Evolutionary conservation across 768 basidiomycete genomes (phyloP).

Genomic region (Suillus ampliporus): DNA sequence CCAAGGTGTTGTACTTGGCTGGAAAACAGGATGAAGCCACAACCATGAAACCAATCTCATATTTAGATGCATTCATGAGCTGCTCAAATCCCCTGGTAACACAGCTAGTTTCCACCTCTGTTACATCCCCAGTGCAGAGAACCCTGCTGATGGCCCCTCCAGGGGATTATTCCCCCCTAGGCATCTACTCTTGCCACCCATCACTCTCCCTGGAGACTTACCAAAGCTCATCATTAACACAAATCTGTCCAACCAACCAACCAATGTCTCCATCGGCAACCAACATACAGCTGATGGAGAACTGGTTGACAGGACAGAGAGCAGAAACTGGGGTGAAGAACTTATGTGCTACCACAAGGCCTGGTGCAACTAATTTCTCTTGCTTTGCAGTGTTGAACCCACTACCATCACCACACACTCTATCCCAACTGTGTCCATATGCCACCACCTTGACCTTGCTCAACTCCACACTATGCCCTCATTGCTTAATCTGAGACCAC

Average conservation of each 20-base stretch:
- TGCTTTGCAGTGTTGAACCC: too few relatives aligned
- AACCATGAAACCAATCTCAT: constrained; percentile 15
- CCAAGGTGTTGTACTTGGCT: constrained; percentile 41
- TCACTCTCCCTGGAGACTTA: constrained; percentile 32
- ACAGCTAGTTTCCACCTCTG: not conserved
- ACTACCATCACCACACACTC: too few relatives aligned
- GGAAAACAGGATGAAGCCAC: constrained; percentile 37
- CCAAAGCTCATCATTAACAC: constrained; percentile 3
- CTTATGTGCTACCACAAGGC: too few relatives aligned
- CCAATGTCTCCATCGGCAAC: not conserved
- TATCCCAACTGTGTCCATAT: constrained; percentile 14
- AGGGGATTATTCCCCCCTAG: constrained; percentile 7
- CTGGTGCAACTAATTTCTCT: too few relatives aligned
- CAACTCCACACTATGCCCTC: constrained; percentile 28
- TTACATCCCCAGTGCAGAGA: constrained; percentile 5
- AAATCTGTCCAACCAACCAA: constrained; percentile 10
- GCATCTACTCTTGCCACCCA: constrained; percentile 16
- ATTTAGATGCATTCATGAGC: constrained; percentile 13
- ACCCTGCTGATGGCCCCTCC: constrained; percentile 15
- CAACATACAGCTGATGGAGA: too few relatives aligned
- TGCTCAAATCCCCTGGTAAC: not conserved
- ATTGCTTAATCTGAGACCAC: constrained; percentile 31
- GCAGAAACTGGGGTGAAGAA: too few relatives aligned
- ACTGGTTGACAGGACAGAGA: too few relatives aligned
- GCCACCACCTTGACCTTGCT: constrained; percentile 18